These are phyloP conservation scores for Silene conica DNA, from an alignment of 148 eudicot species.

Conservation along the genomic window DNA sequence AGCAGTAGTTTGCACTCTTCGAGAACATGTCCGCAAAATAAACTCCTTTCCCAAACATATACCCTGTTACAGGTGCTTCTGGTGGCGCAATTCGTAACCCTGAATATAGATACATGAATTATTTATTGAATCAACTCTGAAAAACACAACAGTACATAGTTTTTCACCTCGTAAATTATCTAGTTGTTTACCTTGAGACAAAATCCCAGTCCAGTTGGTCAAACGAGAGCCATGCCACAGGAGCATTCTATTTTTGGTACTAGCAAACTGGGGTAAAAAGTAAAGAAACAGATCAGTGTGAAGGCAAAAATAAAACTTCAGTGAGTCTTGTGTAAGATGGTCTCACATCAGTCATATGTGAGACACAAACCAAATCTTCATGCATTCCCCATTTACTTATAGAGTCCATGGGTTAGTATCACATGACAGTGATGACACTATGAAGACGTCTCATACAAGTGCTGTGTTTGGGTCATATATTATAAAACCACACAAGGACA, in stretches of 20 bases:
- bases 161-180: neutral
- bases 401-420: neutral
- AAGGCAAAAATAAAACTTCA: neutral
- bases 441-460: neutral
- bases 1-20: constrained; percentile 96
- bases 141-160: neutral
- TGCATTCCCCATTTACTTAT: neutral
- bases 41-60: constrained; percentile 99
- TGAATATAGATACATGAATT: constrained; percentile 24
- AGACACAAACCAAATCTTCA: neutral
- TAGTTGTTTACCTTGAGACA: constrained; percentile 68
- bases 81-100: constrained; percentile 98
- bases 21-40: constrained; percentile 99
- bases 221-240: constrained; percentile 99
- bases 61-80: constrained; percentile 93
- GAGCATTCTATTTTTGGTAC: constrained; percentile 78
- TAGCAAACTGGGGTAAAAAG: constrained; percentile 52
- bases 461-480: neutral
- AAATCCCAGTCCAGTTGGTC: constrained; percentile 92
- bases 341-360: neutral
- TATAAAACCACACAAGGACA: neutral
- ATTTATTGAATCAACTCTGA: neutral
- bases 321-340: neutral
- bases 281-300: constrained; percentile 3
- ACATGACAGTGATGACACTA: neutral